phyloP scores from a whole-genome alignment of 768 basidiomycete species.

The Rubroboletus satanas region DNA sequence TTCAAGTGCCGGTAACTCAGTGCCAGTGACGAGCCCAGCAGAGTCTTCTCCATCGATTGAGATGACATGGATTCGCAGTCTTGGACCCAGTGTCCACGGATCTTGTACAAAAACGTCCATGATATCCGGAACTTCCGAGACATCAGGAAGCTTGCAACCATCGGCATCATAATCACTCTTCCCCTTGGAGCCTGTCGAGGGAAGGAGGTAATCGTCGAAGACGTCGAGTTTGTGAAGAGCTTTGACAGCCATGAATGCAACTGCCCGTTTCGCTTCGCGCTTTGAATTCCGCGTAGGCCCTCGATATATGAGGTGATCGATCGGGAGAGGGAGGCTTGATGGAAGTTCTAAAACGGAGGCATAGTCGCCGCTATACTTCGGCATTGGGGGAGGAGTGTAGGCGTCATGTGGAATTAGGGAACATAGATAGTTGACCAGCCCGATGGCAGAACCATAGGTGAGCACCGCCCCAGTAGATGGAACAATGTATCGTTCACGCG shows the following conservation, averaged over 20 bases:
- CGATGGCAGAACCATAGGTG: constrained; percentile 72
- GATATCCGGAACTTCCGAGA: constrained; percentile 46
- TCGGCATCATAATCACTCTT: constrained; percentile 53
- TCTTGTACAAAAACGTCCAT: constrained; percentile 61
- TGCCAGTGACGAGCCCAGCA: constrained; percentile 68
- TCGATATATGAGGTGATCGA: constrained; percentile 48
- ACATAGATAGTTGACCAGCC: constrained; percentile 72
- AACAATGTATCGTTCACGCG: constrained; percentile 72
- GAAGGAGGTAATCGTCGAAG: constrained; percentile 80
- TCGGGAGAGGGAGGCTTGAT: constrained; percentile 55
- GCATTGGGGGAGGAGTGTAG: constrained; percentile 59
- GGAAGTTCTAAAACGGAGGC: constrained; percentile 60
- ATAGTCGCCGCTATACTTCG: constrained; percentile 62
- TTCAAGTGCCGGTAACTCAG: constrained; percentile 46
- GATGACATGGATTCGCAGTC: constrained; percentile 63
- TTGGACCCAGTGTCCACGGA: constrained; percentile 59
- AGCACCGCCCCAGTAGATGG: constrained; percentile 71
- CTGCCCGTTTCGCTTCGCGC: constrained; percentile 79
- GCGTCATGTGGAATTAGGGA: constrained; percentile 68
- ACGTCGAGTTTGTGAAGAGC: constrained; percentile 65
- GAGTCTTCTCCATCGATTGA: constrained; percentile 44
- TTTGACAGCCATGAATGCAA: constrained; percentile 74
- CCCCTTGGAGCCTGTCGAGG: constrained; percentile 51
- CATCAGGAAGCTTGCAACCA: constrained; percentile 40
- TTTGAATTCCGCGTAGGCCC: constrained; percentile 66